These are phyloP conservation scores for Nakazawaea molendinolei DNA, from an alignment of 805 yeast genomes.

Conservation along the genomic window DNA sequence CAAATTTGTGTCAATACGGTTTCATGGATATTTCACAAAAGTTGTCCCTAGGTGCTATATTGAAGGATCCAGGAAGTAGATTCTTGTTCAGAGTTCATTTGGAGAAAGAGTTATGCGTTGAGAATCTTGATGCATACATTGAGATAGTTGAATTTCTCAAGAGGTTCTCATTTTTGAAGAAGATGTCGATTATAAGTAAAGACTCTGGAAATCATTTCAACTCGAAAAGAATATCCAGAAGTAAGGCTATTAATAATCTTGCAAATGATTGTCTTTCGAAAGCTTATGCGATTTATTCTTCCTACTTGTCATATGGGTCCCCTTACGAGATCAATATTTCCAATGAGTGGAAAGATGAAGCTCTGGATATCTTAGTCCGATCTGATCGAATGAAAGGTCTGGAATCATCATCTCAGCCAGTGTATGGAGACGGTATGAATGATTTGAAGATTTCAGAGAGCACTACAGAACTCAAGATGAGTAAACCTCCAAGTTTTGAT, in stretches of 20 bases:
- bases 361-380: conserved; percentile 32
- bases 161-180: conserved; percentile 36
- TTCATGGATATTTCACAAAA: neutral
- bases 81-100: conserved; percentile 63
- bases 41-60: conserved; percentile 31
- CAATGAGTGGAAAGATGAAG: conserved; percentile 38
- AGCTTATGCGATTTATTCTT: conserved; percentile 58
- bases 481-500: neutral
- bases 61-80: conserved; percentile 72
- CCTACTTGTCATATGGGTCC: conserved; percentile 59
- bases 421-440: too few relatives aligned
- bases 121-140: conserved; percentile 66
- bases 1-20: neutral
- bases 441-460: too few relatives aligned
- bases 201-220: conserved; percentile 10
- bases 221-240: conserved; percentile 22
- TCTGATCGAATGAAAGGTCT: too few relatives aligned
- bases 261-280: conserved; percentile 51
- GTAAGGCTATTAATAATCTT: conserved; percentile 32
- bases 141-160: conserved; percentile 46
- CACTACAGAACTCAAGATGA: too few relatives aligned
- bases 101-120: conserved; percentile 59
- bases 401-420: too few relatives aligned
- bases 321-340: conserved; percentile 69
- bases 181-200: conserved; percentile 21